phyloP scores from a whole-genome alignment of 306 rosid genomes.

The Vicia sativa region DNA sequence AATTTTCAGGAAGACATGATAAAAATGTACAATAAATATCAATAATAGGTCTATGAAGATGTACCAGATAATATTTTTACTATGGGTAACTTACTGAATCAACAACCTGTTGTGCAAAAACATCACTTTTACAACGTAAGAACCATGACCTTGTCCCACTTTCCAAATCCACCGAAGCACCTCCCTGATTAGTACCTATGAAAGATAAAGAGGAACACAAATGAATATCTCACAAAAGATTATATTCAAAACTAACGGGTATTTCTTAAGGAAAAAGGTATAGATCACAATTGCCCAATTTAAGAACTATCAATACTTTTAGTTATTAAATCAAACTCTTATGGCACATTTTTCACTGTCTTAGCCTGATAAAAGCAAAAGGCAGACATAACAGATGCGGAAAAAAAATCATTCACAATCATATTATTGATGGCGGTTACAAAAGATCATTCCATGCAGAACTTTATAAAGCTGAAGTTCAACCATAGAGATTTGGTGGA shows the following conservation, averaged over 20 bases:
- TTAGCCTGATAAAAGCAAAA: conserved; percentile 25
- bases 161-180: conserved; percentile 77
- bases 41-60: neutral
- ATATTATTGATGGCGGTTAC: conserved; percentile 7
- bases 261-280: conserved; percentile 19
- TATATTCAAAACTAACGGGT: conserved; percentile 13
- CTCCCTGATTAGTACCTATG: conserved; percentile 75
- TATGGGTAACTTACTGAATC: conserved; percentile 59
- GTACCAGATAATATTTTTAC: neutral
- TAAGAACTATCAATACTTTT: conserved; percentile 26
- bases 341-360: conserved; percentile 31
- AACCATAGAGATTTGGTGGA: conserved; percentile 3
- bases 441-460: conserved; percentile 20
- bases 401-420: conserved; percentile 21
- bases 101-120: conserved; percentile 80
- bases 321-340: conserved; percentile 13
- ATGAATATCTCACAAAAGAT: conserved; percentile 28
- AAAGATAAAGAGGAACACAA: conserved; percentile 33
- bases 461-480: conserved; percentile 1
- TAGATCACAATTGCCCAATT: conserved; percentile 26
- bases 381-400: conserved; percentile 9
- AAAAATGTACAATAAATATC: neutral
- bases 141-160: conserved; percentile 68
- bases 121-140: conserved; percentile 78
- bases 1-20: conserved; percentile 15